Base-by-base conservation (phyloP, 441 rosid species). In the Populus trichocarpa region DNA sequence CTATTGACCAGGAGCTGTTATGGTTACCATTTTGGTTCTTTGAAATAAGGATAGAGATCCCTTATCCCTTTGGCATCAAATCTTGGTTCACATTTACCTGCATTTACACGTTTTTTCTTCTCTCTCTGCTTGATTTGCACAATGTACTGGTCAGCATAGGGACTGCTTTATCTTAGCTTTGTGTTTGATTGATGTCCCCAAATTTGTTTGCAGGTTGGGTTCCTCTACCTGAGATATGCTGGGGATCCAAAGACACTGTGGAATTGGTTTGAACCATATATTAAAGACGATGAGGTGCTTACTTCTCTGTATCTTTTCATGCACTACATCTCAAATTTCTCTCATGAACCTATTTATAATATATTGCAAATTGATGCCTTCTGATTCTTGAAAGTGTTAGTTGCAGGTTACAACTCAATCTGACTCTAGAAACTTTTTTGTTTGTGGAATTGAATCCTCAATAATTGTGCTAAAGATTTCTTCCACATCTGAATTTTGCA, bases 221-320 rank as follows among this genome's bases (percentile, higher is more conserved):
- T 96, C 82, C 90, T 94, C 66, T 96, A 94, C 82, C 84, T 96
- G 84, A 96, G 98, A 84, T 94, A 93, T 86, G 93, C 90, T 72
- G 97, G 83, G 78, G 98, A 96, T 25, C 25, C 25, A 25, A 25
- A n/a, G n/a, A n/a, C n/a, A n/a, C n/a, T n/a, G n/a, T n/a, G n/a
- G n/a, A 87, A 86, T 83, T 96, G 98, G 97, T 94, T 81, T 84
- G 98, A 96, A 72, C 96, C 96, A 38, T 94, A 93, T 80, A 81
- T 93, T 50, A 89, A 88, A 85, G 98, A 91, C 80, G 98, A 93
- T 22, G 98, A 93, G 98, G 99, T 96, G 88, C 35, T 33, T 33
- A 33, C 28, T 70, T 53, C 61, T 53, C 61, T 53, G 2, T 68
- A 65, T 20, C 14, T n/a, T 67, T 71, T 10, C 46, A 6, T 35